phyloP scores from a whole-genome alignment of 306 rosid genomes.

The Betula pendula region DNA sequence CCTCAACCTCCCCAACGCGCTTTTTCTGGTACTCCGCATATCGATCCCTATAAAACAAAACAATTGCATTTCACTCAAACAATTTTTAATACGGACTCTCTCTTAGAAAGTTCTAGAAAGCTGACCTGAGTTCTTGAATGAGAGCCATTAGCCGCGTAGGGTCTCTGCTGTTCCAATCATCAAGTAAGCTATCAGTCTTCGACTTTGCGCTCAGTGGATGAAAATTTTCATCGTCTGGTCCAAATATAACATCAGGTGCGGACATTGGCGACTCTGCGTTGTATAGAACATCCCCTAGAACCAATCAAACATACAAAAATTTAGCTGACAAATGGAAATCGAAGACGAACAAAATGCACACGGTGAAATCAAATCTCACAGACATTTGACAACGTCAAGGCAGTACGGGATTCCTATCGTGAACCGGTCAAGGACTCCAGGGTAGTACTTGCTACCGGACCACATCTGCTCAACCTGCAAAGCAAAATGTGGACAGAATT shows the following conservation, averaged over 20 bases:
- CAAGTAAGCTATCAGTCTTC: constrained; percentile 38
- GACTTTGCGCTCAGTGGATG: constrained; percentile 48
- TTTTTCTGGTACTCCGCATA: constrained; percentile 60
- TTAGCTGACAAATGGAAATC: not conserved
- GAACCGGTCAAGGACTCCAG: constrained; percentile 71
- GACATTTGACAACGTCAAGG: constrained; percentile 81
- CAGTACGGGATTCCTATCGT: constrained; percentile 79
- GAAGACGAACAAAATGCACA: not conserved
- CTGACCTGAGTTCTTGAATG: constrained; percentile 70
- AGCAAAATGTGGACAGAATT: not conserved
- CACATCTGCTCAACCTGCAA: constrained; percentile 83
- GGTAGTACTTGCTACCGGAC: constrained; percentile 67
- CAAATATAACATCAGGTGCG: constrained; percentile 86
- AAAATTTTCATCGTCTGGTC: constrained; percentile 71
- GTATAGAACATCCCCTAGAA: constrained; percentile 70
- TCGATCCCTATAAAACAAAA: constrained; percentile 57
- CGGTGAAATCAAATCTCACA: constrained; percentile 17
- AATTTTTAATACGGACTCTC: not conserved
- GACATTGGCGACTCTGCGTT: constrained; percentile 61
- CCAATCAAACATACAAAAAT: constrained; percentile 18
- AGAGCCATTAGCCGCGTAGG: constrained; percentile 66
- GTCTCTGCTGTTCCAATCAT: constrained; percentile 74
- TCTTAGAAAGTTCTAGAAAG: not conserved
- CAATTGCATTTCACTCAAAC: constrained; percentile 12
- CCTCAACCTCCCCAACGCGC: constrained; percentile 76